Percentiles rank a stretch among this genome's conserved stretches.
Evolutionary conservation across 2,329 filamentous ascomycete genomes (phyloP).

Genomic region (Nemania sp.): DNA sequence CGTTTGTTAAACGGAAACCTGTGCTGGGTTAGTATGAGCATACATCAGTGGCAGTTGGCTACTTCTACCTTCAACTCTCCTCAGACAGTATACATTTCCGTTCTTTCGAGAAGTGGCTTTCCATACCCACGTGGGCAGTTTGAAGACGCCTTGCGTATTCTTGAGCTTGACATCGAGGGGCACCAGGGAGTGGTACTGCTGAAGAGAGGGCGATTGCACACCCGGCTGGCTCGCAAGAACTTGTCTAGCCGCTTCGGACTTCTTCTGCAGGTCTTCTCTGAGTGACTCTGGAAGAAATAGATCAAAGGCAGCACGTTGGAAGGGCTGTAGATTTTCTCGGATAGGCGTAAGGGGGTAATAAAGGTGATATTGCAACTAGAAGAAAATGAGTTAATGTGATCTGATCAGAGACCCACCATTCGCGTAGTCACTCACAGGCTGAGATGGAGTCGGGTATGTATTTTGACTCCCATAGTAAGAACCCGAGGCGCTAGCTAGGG

Average conservation of each 20-base stretch:
- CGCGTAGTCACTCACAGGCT: slow-evolving; percentile 56
- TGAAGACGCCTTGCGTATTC: slow-evolving; percentile 78
- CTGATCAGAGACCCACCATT: slow-evolving; percentile 3
- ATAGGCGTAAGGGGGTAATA: slow-evolving; percentile 85
- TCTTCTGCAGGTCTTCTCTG: slow-evolving; percentile 86
- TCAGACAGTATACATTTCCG: slow-evolving; percentile 83
- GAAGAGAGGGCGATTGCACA: slow-evolving; percentile 71
- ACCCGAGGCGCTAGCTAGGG: slow-evolving; percentile 58
- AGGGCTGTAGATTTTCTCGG: slow-evolving; percentile 73
- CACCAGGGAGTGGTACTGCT: slow-evolving; percentile 90
- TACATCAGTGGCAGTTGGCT: not conserved
- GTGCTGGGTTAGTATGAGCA: slow-evolving; percentile 16
- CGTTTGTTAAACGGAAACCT: slow-evolving; percentile 86
- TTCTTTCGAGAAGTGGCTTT: slow-evolving; percentile 90
- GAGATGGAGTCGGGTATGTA: slow-evolving; percentile 55
- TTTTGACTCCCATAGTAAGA: slow-evolving; percentile 68
- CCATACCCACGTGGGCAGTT: slow-evolving; percentile 91
- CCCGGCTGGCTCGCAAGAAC: slow-evolving; percentile 71
- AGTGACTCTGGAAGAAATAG: slow-evolving; percentile 89
- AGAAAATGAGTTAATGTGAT: slow-evolving; percentile 21
- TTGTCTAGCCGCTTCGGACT: slow-evolving; percentile 81
- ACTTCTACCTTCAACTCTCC: slow-evolving; percentile 74
- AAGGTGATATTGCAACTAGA: slow-evolving; percentile 81
- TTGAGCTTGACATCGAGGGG: slow-evolving; percentile 81
- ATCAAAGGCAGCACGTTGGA: slow-evolving; percentile 85